phyloP scores from a whole-genome alignment of 768 basidiomycete species.

The Suillus discolor region DNA sequence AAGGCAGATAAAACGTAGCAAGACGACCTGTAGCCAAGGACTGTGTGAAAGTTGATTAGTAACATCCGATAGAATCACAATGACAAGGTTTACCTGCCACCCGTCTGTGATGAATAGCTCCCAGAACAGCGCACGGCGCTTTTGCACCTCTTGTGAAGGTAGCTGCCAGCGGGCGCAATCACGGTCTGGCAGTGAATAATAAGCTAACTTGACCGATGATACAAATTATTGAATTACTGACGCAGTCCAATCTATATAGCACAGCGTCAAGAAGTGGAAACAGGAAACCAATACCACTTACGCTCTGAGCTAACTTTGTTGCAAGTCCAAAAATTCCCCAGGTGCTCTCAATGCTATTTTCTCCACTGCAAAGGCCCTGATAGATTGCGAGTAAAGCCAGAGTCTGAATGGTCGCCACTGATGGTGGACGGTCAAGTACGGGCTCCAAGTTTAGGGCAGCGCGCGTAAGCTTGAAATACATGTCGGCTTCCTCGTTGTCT shows the following conservation, averaged over 20 bases:
- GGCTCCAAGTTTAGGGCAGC: constrained; percentile 69
- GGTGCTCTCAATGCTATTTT: constrained; percentile 70
- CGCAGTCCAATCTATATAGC: constrained; percentile 62
- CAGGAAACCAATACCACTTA: constrained; percentile 36
- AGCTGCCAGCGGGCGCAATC: constrained; percentile 75
- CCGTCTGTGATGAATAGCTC: constrained; percentile 74
- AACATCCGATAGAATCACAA: not conserved
- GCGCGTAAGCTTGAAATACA: constrained; percentile 62
- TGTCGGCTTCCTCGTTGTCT: constrained; percentile 53
- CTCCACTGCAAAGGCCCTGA: constrained; percentile 65
- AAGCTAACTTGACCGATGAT: constrained; percentile 12
- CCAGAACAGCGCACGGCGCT: constrained; percentile 72
- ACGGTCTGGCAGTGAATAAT: constrained; percentile 50
- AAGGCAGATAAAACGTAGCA: constrained; percentile 68
- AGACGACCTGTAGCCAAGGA: constrained; percentile 63
- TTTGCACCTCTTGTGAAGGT: constrained; percentile 63
- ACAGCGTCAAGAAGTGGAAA: constrained; percentile 4
- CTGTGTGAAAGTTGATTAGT: constrained; percentile 6
- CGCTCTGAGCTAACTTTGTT: constrained; percentile 68
- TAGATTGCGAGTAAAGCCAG: constrained; percentile 71
- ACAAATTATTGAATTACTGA: constrained; percentile 37
- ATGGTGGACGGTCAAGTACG: constrained; percentile 68
- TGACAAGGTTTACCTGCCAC: constrained; percentile 57
- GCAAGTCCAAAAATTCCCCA: constrained; percentile 70
- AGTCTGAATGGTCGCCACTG: constrained; percentile 70